Evolutionary conservation across 176 grass and related monocot genomes (phyloP), one percentile per base, ranked within the genome.

Genomic region (Cenchrus americanus): DNA sequence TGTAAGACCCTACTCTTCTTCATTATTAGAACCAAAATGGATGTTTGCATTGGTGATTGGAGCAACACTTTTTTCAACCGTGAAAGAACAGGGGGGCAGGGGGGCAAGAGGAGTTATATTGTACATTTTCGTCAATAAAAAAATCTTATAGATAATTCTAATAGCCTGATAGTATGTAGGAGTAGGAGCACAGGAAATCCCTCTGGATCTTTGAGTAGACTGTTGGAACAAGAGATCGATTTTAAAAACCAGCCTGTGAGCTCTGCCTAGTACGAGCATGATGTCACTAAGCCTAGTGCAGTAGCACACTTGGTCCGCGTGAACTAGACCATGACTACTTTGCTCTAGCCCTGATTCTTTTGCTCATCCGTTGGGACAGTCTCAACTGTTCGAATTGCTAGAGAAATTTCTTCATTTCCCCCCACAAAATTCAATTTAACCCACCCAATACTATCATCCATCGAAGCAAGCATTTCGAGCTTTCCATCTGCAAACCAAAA

Each of bases 221-320:
- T 5, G 23, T 78, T 41, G 32, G 10, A 58, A 53, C 40, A 41
- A 52, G 21, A 80, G 84, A 81, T 10, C 4, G 26, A 18, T 69
- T 88, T 18, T 18, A 52, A 75, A 64, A 62, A 89, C 14, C 79
- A 13, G 48, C 50, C 21, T 15, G 43, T 71, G 55, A 80, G 71
- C 44, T 58, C 54, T 76, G 53, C 83, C 47, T 81, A 30, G 79
- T 66, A 86, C 79, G 8, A 82, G 49, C 49, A 69, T 86, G 84
- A 86, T 83, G 88, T 86, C 88, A 90, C 88, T 9, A 73, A 47
- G 32, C 60, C 84, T 83, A 73, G 24, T 19, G 4, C 73, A 49
- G 44, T 70, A 81, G 73, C 79, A 18, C 83, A 86, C 88, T 73
- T 72, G 83, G 40, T 86, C 49, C 67, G 66, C 73, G 79, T 86